Evolutionary conservation across 139 green algal species (phyloP), one percentile per base, ranked within the genome.

Genomic region (Auxenochlorella protothecoides): DNA sequence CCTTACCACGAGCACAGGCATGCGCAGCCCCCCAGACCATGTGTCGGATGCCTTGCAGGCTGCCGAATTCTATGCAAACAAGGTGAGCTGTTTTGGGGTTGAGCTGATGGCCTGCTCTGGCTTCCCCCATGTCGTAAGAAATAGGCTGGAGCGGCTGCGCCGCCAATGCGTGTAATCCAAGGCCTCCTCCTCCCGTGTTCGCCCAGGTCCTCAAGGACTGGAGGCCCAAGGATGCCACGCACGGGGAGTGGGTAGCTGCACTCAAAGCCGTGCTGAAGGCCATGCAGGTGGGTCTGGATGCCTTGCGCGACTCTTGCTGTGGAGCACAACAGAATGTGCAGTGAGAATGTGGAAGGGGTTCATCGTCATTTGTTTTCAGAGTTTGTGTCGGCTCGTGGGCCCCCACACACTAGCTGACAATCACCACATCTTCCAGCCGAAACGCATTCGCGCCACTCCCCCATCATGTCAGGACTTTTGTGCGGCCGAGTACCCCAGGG

Each of bases 21-120:
- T 97, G 74, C 79, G 66, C 12, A 67, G 82, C 12, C 92, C 92
- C 4, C 68, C 79, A 0, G 80, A 89, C 79, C 87, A 92, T 55
- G 87, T 97, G 10, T 76, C 86, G 5, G 90, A 97, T 57, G 73
- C 55, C 52, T 92, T 81, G 88, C 81, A 90, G 14, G 73, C 78
- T 12, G 89, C 92, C 4, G 90, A 97, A 74, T 97, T 97, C 72
- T 97, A 84, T 61, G 76, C 87, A 53, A 97, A 95, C 81, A 97
- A 97, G 80, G 76, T 86, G 66, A 4, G 51, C 5, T 11, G 3
- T 59, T 7, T 57, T n/a, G 55, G 65, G 4, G 55, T 9, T 66
- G 63, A 10, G n/a, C 15, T 16, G 63, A 5, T 5, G 4, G 63
- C n/a, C 52, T 6, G 63, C 15, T 53, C 63, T 51, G 4, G 63